Percentiles rank a stretch among this genome's conserved stretches.
Conservation (phyloP, 2,329 filamentous ascomycete genomes). For the Paecilomyces sp. region DNA sequence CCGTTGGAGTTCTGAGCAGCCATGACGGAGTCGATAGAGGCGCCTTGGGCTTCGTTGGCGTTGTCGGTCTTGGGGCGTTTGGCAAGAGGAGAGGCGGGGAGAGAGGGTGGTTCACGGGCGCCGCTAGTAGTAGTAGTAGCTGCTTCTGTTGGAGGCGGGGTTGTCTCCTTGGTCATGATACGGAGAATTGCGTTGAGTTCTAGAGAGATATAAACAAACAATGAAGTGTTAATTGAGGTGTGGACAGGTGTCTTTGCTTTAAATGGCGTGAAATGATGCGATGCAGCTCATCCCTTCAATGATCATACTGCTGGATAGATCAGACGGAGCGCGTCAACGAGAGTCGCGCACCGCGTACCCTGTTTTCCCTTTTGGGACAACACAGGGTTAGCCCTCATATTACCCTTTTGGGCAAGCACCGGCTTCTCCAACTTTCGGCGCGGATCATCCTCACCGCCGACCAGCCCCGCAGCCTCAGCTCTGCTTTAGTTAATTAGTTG, state of each 20-base stretch:
- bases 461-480: background rate
- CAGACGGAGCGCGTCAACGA: slow-evolving; percentile 11
- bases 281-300: background rate
- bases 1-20: slow-evolving; percentile 23
- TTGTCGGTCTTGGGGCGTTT: slow-evolving; percentile 67
- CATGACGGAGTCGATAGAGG: slow-evolving; percentile 14
- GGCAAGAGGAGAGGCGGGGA: slow-evolving; percentile 65
- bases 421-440: background rate
- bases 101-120: slow-evolving; percentile 46
- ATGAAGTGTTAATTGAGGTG: background rate
- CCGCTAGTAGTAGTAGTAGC: slow-evolving; percentile 15
- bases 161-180: slow-evolving; percentile 38
- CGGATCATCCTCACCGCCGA: background rate
- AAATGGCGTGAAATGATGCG: background rate
- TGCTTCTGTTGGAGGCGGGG: slow-evolving; percentile 25
- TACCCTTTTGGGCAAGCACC: background rate
- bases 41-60: background rate
- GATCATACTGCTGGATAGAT: background rate
- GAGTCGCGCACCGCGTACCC: slow-evolving; percentile 12
- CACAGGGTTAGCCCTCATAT: background rate
- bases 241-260: background rate
- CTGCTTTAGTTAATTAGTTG: background rate
- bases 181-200: background rate
- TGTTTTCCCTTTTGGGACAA: slow-evolving; percentile 10
- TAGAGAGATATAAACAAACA: background rate